phyloP scores from a whole-genome alignment of 306 rosid genomes.

The Corylus americana region DNA sequence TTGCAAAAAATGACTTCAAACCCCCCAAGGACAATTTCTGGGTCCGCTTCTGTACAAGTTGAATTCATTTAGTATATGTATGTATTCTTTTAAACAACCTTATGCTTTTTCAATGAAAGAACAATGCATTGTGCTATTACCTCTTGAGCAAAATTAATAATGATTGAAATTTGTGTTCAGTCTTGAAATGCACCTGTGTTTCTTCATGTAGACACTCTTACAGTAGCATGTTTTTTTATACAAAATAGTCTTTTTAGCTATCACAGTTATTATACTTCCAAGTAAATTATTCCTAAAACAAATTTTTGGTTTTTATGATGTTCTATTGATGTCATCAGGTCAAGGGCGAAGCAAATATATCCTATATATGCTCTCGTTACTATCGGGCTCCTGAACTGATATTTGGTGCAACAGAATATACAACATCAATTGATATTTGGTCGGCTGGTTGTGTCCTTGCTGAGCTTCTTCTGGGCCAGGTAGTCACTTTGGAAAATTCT shows the following conservation, averaged over 20 bases:
- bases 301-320: slow-evolving; percentile 10
- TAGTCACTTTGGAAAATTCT: slow-evolving; percentile 29
- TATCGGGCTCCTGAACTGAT: slow-evolving; percentile 99
- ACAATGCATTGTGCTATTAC: not conserved
- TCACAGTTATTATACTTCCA: not conserved
- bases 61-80: no score
- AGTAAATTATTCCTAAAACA: not conserved
- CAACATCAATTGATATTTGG: slow-evolving; percentile 91
- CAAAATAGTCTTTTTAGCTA: not conserved
- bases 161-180: not conserved
- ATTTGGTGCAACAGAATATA: slow-evolving; percentile 93
- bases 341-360: slow-evolving; percentile 83
- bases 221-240: not conserved
- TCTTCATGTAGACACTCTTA: not conserved
- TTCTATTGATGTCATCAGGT: slow-evolving; percentile 47
- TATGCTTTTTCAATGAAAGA: not conserved
- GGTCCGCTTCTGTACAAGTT: no score
- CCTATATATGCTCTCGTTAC: slow-evolving; percentile 94
- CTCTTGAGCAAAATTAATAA: not conserved
- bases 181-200: not conserved
- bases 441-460: slow-evolving; percentile 99
- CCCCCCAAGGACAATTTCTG: no score
- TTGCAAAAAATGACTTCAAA: no score
- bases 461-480: slow-evolving; percentile 95
- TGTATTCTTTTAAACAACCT: no score